Evolutionary conservation across 2,329 filamentous ascomycete genomes (phyloP), one percentile per base, ranked within the genome.

Genomic region (Chaetomium globosum): DNA sequence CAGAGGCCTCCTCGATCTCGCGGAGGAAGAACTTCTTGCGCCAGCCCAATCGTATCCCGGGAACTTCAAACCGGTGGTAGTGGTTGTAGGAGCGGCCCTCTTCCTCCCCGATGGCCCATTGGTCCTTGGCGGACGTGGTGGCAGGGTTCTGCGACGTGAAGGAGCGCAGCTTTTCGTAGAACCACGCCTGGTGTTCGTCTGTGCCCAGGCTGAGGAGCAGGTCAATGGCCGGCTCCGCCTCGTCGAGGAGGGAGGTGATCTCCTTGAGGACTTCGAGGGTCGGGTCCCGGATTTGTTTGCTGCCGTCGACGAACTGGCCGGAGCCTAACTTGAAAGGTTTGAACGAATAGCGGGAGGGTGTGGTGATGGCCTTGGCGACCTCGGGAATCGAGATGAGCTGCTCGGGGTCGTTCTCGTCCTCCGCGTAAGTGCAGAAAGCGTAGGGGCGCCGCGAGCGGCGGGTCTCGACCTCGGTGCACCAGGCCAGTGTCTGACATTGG

Each of bases 221-320:
- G 43, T 71, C 69, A 58, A 73, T 72, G 16, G 67, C 33, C 5
- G 68, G 67, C 48, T 70, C 60, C 9, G 30, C 16, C 8, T 64
- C 67, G 46, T 70, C 67, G 26, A 72, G 61, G 3, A 71, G 61
- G 7, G 64, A 61, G 1, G 66, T 66, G 23, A 72, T 69, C 54
- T 71, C 70, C 52, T 72, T 71, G 28, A 72, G 43, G 2, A 71
- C 69, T 39, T 71, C 69, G 0, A 73, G 55, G 0, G 70, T 71
- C 4, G 69, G 71, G 54, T 73, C 68, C 12, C 69, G 70, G 52
- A 73, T 68, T 52, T 69, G 65, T 43, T 69, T 71, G 67, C 69
- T 73, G 63, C 70, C 71, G 65, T 73, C 70, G 39, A 73, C 70
- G 48, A 71, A 73, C 21, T 72, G 67, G 19, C 66, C 71, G 2